Conservation (phyloP, 2,329 filamentous ascomycete species). For the Verticillium isaacii region DNA sequence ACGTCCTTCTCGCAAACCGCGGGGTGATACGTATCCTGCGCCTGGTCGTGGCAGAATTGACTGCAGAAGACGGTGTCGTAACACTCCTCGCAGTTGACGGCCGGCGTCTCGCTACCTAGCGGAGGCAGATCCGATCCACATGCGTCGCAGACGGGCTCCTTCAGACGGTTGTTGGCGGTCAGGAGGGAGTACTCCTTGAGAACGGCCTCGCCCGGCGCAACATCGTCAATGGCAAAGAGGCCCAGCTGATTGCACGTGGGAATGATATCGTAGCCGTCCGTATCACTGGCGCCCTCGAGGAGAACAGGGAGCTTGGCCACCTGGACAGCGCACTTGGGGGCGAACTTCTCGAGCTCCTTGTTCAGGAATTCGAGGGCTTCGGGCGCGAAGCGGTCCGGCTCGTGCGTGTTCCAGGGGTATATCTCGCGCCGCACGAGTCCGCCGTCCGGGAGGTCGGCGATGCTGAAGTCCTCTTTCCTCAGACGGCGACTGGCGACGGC, state of each 20-base stretch:
- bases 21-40: slow-evolving; percentile 57
- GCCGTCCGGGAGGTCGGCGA: slow-evolving; percentile 60
- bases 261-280: slow-evolving; percentile 42
- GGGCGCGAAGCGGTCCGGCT: slow-evolving; percentile 65
- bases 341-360: slow-evolving; percentile 58
- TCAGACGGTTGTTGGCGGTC: slow-evolving; percentile 82
- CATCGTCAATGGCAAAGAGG: slow-evolving; percentile 80
- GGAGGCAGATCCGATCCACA: slow-evolving; percentile 72
- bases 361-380: slow-evolving; percentile 72
- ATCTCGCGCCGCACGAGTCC: slow-evolving; percentile 65
- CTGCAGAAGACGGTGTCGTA: slow-evolving; percentile 64
- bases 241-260: slow-evolving; percentile 73
- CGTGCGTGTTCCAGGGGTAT: slow-evolving; percentile 65
- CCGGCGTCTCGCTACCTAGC: slow-evolving; percentile 41
- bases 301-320: slow-evolving; percentile 73
- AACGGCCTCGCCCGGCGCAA: slow-evolving; percentile 69
- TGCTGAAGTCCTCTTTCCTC: slow-evolving; percentile 39
- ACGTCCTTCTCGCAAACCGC: slow-evolving; percentile 63
- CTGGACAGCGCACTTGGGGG: slow-evolving; percentile 76
- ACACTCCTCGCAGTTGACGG: slow-evolving; percentile 55
- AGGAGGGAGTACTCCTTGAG: slow-evolving; percentile 80
- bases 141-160: slow-evolving; percentile 84
- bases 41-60: slow-evolving; percentile 51
- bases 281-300: slow-evolving; percentile 47
- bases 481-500: slow-evolving; percentile 45